Conservation (phyloP, 257 asterid genomes). For the Striga asiatica region DNA sequence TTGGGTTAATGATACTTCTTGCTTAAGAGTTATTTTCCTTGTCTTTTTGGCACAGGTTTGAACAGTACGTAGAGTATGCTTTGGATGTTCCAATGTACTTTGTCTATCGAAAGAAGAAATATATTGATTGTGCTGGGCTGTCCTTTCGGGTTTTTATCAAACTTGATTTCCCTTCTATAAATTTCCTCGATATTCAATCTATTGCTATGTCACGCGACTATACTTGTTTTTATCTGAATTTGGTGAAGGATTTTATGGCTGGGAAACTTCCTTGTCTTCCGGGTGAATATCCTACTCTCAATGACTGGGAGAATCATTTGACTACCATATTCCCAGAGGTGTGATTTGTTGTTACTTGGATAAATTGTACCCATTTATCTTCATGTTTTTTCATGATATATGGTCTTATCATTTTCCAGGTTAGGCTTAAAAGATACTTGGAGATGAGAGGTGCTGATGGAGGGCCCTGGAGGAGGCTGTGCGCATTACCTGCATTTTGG, state of each 20-base stretch:
- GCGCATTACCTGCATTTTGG: slow-evolving; percentile 98
- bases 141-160: slow-evolving; percentile 66
- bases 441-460: slow-evolving; percentile 99
- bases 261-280: slow-evolving; percentile 90
- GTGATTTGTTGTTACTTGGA: slow-evolving; percentile 15
- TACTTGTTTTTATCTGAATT: slow-evolving; percentile 7
- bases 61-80: slow-evolving; percentile 93
- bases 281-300: slow-evolving; percentile 77
- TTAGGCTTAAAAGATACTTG: slow-evolving; percentile 90
- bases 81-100: slow-evolving; percentile 99
- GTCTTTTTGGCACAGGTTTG: slow-evolving; percentile 57
- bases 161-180: slow-evolving; percentile 14
- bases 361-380: not conserved
- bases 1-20: slow-evolving; percentile 6
- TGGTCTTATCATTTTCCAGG: slow-evolving; percentile 36
- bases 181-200: slow-evolving; percentile 1
- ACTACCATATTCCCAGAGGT: slow-evolving; percentile 99
- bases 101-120: slow-evolving; percentile 75
- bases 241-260: slow-evolving; percentile 78
- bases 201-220: slow-evolving; percentile 1
- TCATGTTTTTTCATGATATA: slow-evolving; percentile 9
- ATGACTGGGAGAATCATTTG: slow-evolving; percentile 98
- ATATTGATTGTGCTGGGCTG: slow-evolving; percentile 76
- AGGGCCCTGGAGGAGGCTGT: slow-evolving; percentile 96
- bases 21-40: slow-evolving; percentile 10